A percentile compares a stretch with the other conserved stretches of the same genome.
Conservation (phyloP, 352 stramenopile genomes). For the Phytopythium boreale region DNA sequence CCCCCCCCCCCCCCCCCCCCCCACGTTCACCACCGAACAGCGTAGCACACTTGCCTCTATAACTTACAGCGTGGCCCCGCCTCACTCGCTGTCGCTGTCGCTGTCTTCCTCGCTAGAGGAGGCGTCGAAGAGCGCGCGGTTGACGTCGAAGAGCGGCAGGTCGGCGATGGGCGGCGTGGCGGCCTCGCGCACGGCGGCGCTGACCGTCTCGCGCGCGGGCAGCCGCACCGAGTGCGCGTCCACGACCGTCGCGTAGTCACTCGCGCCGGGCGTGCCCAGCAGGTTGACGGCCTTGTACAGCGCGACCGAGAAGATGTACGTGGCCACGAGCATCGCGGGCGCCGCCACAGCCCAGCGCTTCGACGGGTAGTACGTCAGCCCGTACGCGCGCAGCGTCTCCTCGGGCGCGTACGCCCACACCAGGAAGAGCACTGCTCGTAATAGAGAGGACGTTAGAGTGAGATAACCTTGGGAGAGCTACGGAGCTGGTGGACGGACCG, state of each 20-base stretch:
- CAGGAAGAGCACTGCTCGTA: slow-evolving; percentile 74
- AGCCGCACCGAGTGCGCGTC: slow-evolving; percentile 69
- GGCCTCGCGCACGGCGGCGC: slow-evolving; percentile 41
- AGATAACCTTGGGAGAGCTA: too few species aligned
- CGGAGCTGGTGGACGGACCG: slow-evolving; percentile 26
- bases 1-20: too few species aligned
- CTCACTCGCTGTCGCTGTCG: background rate
- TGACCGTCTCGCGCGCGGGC: slow-evolving; percentile 28
- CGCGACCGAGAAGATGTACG: slow-evolving; percentile 79
- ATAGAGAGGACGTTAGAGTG: background rate
- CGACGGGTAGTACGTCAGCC: slow-evolving; percentile 86
- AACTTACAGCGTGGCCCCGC: background rate
- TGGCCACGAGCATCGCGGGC: slow-evolving; percentile 80
- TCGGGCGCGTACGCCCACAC: slow-evolving; percentile 89
- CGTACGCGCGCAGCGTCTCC: slow-evolving; percentile 65
- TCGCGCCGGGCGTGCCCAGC: slow-evolving; percentile 57
- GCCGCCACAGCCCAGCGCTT: slow-evolving; percentile 89
- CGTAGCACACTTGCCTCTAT: background rate
- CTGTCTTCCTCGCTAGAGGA: background rate
- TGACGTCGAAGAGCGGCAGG: slow-evolving; percentile 74
- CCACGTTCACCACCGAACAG: too few species aligned
- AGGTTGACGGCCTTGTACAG: slow-evolving; percentile 86
- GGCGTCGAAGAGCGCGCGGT: slow-evolving; percentile 45
- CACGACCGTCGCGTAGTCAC: slow-evolving; percentile 80
- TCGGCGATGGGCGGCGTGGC: slow-evolving; percentile 76